Percentiles rank a stretch among this genome's conserved stretches.
phyloP scores from a whole-genome alignment of 805 yeast genomes.

The Metschnikowia cubensis region DNA sequence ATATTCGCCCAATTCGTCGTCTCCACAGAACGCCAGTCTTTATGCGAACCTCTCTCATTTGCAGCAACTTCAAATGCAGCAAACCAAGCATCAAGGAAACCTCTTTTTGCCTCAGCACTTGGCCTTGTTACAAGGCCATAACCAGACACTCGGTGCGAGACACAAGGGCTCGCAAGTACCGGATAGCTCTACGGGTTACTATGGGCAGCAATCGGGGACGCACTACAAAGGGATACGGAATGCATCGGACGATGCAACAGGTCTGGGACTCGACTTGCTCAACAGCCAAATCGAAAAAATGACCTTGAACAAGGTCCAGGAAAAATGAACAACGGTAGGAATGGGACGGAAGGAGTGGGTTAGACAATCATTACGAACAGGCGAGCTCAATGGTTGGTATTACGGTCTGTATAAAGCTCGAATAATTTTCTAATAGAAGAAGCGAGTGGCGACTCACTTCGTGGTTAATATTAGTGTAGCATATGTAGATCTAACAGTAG shows the following conservation, averaged over 20 bases:
- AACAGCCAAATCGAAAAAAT: slow-evolving; percentile 2
- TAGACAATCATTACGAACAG: background rate
- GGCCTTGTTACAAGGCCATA: slow-evolving; percentile 18
- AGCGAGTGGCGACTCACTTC: slow-evolving; percentile 4
- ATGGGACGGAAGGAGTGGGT: slow-evolving; percentile 2
- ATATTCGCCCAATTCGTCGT: slow-evolving; percentile 7
- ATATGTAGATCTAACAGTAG: background rate
- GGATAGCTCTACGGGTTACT: background rate
- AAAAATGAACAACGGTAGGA: slow-evolving; percentile 2
- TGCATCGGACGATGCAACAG: background rate
- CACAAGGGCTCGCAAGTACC: slow-evolving; percentile 14
- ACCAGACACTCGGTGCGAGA: slow-evolving; percentile 6
- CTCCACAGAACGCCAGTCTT: slow-evolving; percentile 14
- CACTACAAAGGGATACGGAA: background rate
- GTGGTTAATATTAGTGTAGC: background rate
- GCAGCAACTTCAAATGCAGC: slow-evolving; percentile 20
- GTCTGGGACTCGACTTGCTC: background rate
- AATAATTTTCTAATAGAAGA: slow-evolving; percentile 3
- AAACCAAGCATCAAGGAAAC: slow-evolving; percentile 16
- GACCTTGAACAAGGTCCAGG: slow-evolving; percentile 1
- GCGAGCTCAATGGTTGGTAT: slow-evolving; percentile 1
- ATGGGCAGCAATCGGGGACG: slow-evolving; percentile 9
- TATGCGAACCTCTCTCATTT: slow-evolving; percentile 18
- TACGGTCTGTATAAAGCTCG: slow-evolving; percentile 1
- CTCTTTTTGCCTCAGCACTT: slow-evolving; percentile 21